Evolutionary conservation across 805 yeast genomes (phyloP).

Genomic region (Candida silvicultrix): DNA sequence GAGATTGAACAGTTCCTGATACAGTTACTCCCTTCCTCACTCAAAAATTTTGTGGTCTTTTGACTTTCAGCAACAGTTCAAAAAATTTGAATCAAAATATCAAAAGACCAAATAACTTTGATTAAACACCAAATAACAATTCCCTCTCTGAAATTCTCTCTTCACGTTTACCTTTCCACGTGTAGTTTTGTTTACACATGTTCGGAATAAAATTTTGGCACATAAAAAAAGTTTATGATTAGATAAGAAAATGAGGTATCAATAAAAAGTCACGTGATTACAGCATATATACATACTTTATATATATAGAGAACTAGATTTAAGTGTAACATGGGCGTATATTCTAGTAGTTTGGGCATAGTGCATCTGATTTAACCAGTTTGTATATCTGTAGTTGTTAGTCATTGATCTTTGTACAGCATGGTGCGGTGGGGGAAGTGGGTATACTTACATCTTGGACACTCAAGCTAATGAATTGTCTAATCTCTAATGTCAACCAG

Average conservation of each 20-base stretch:
- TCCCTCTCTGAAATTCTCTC: no score
- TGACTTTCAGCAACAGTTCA: background rate
- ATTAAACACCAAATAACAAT: no score
- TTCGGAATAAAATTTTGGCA: no score
- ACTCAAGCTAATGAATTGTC: slow-evolving; percentile 76
- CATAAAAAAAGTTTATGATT: no score
- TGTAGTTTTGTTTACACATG: background rate
- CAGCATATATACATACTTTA: no score
- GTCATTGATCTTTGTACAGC: background rate
- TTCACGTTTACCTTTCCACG: background rate
- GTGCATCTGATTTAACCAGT: slow-evolving; percentile 51
- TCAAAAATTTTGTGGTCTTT: background rate
- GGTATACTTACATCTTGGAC: slow-evolving; percentile 58
- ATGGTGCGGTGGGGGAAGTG: background rate
- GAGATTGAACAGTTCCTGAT: no score
- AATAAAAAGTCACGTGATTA: no score
- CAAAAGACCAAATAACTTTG: background rate
- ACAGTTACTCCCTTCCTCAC: no score
- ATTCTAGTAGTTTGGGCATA: slow-evolving; percentile 53
- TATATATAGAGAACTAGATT: no score
- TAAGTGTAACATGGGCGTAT: no score
- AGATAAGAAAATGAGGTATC: no score
- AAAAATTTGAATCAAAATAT: background rate
- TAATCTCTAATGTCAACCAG: slow-evolving; percentile 80
- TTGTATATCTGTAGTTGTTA: slow-evolving; percentile 28